A percentile compares a stretch with the other conserved stretches of the same genome.
phyloP scores from a whole-genome alignment of 345 rosid genomes.

The Eucalyptus virginea region DNA sequence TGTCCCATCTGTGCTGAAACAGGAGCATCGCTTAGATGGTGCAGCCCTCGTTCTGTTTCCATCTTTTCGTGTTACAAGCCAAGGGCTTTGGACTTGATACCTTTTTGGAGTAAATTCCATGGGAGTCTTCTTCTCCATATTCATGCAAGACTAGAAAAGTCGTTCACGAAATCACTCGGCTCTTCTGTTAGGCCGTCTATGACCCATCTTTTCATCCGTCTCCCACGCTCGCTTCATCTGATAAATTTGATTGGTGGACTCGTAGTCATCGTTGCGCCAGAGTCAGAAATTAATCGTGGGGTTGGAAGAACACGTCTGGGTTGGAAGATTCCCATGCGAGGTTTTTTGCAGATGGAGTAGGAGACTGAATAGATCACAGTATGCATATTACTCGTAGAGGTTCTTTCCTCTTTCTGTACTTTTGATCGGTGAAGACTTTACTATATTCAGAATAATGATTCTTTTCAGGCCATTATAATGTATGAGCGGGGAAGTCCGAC shows the following conservation, averaged over 20 bases:
- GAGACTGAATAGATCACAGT: neutral
- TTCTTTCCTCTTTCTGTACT: neutral
- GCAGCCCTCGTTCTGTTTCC: neutral
- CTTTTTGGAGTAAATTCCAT: neutral
- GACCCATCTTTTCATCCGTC: neutral
- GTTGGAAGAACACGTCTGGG: neutral
- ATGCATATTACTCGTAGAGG: neutral
- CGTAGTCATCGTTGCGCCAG: neutral
- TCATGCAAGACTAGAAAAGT: neutral
- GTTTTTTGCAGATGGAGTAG: neutral
- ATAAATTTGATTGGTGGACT: neutral
- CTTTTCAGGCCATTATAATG: neutral
- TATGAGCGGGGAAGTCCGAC: neutral
- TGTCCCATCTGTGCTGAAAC: neutral
- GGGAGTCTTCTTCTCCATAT: neutral
- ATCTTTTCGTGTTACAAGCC: neutral
- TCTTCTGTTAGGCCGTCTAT: neutral
- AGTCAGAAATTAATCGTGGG: neutral
- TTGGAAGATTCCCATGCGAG: neutral
- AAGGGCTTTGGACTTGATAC: neutral
- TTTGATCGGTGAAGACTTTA: neutral
- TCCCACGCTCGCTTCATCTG: neutral
- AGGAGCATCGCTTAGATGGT: neutral
- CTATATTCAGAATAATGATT: neutral
- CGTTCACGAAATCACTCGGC: neutral